Evolutionary conservation across 208 protist genomes (phyloP), one percentile per base, ranked within the genome.

Genomic region (Leishmania aethiopica): DNA sequence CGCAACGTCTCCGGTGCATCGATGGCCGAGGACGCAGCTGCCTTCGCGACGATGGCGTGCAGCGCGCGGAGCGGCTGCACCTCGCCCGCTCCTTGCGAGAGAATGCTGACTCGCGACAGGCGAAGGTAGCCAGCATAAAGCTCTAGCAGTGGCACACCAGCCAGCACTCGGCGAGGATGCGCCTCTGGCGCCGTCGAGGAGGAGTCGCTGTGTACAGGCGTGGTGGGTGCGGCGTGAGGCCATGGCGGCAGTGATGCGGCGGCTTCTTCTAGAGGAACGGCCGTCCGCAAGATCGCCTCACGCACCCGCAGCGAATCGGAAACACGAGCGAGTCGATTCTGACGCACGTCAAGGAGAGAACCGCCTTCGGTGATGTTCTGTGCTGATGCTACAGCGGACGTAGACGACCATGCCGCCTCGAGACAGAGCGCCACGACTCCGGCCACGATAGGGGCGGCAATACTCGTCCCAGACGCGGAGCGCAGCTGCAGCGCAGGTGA

Each of bases 401-500:
- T 17, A 10, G 75, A 67, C 32, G 75, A 67, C 47, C 87, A 37
- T 71, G 77, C 75, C 37, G 86, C 88, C 70, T 96, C 89, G 25
- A 96, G 85, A 19, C 99, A 86, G 7, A 99, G 88, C 8, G 98
- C 90, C 37, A 97, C 89, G 0, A 94, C 92, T 69, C 98, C 99
- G 1, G 97, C 91, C 8, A 99, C 99, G 40, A 99, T 93, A 2
- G 99, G 98, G 4, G 97, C 93, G 0, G 99, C 96, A 3, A 99
- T 91, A 81, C 93, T 98, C 2, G 99, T 99, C 11, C 99, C 99
- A 3, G 90, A 95, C 2, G 98, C 84, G 2, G 91, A 74, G 42
- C 73, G 79, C 62, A 89, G 71, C 74, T 49, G 60, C 78, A 91
- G 64, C 69, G 75, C 62, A 49, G 75, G 25, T 25, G 81, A 35